Base-by-base conservation (phyloP, 192 early-diverging fungal species). In the Kickxella alabastrina region DNA sequence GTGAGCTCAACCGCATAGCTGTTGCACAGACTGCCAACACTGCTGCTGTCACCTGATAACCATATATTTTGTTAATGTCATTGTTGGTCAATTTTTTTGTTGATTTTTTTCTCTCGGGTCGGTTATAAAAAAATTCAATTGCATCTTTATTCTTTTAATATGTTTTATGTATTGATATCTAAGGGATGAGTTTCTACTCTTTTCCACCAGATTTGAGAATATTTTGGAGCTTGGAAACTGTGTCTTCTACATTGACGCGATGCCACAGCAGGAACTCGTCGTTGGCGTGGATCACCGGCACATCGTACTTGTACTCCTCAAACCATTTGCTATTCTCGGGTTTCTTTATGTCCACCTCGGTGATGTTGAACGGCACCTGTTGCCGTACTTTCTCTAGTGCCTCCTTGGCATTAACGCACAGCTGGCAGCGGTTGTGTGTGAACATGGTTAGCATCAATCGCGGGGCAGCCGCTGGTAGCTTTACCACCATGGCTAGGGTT, bases 251-350 rank as follows among this genome's bases (percentile, higher is more conserved):
- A 27, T 67, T 46, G 28, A 75, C 71, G 9, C 65, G 59, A 31
- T 75, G 71, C 64, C 65, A 75, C 13, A 75, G 57, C 14, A 68
- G 59, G 23, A 75, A 67, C 53, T 68, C 65, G 43, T 55, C 52
- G 26, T 75, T 67, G 44, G 34, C 64, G 24, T 75, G 71, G 29
- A 75, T 59, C 32, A 68, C 71, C 7, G 71, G 71, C 24, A 75
- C 65, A 41, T 75, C 71, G 22, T 63, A 49, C 43, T 75, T 75
- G 71, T 75, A 75, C 45, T 75, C 71, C 2, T 75, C 65, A 9
- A 75, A 68, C 71, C 71, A 75, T 19, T 46, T 26, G 36, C 68
- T 52, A 34, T 75, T 75, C 35, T 65, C 71, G 1, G 65, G 71
- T 43, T 59, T 54, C 26, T 43, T 49, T 51, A 75, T 68, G 23